phyloP scores from a whole-genome alignment of 2,329 filamentous ascomycete species.

The Venturia asperata region DNA sequence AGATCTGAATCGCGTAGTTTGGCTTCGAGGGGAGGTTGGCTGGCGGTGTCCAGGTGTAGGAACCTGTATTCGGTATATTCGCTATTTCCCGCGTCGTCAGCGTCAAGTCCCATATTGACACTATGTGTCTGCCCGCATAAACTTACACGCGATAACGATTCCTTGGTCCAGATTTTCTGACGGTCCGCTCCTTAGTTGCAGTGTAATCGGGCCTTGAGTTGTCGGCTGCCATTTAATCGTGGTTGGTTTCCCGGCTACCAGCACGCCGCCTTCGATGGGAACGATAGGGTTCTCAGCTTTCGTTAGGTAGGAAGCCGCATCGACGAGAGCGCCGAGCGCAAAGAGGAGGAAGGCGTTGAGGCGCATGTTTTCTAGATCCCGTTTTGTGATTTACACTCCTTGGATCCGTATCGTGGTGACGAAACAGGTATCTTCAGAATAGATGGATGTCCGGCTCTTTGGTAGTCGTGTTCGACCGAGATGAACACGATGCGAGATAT shows the following conservation, averaged over 20 bases:
- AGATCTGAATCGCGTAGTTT: constrained; percentile 20
- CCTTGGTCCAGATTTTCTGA: constrained; percentile 37
- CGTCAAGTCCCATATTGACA: too few species aligned
- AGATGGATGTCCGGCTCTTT: too few species aligned
- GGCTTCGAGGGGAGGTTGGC: constrained; percentile 2
- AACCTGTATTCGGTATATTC: constrained; percentile 42
- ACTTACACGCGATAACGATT: constrained; percentile 39
- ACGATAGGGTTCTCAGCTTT: constrained; percentile 1
- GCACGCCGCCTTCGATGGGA: not conserved
- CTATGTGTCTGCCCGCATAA: not conserved
- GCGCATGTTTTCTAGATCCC: not conserved
- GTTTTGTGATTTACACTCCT: not conserved
- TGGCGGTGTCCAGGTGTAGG: constrained; percentile 39
- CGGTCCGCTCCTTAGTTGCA: constrained; percentile 40
- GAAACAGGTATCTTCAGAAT: not conserved
- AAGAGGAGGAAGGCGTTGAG: not conserved
- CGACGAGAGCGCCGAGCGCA: not conserved
- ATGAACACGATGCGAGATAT: not conserved
- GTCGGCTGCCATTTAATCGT: constrained; percentile 45
- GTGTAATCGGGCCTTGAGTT: constrained; percentile 44
- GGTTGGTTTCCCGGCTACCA: constrained; percentile 41
- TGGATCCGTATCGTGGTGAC: not conserved
- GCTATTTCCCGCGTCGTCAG: constrained; percentile 28
- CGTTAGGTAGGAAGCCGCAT: not conserved
- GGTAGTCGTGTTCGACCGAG: too few species aligned